Percentiles rank a stretch among this genome's conserved stretches.
Evolutionary conservation across 768 basidiomycete species (phyloP).

Genomic region (Boletus sensibilis): DNA sequence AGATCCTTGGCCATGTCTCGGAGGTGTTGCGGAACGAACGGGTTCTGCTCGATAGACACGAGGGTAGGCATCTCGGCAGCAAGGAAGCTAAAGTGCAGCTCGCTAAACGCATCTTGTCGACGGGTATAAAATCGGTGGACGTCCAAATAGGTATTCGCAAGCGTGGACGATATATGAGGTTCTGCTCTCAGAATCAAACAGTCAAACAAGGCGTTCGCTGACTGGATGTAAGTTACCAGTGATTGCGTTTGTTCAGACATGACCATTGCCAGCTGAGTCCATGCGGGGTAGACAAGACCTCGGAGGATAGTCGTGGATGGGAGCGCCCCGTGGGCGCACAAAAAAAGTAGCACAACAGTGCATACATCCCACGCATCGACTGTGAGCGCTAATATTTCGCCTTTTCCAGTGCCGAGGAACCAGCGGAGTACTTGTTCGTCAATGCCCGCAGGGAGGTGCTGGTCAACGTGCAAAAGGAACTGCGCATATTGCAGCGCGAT

Average conservation of each 20-base stretch:
- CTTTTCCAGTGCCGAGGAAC: conserved; percentile 67
- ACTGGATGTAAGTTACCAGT: conserved; percentile 53
- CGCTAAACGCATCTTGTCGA: conserved; percentile 63
- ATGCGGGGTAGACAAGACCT: conserved; percentile 78
- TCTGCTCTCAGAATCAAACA: conserved; percentile 57
- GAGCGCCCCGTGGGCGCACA: conserved; percentile 65
- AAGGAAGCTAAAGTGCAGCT: conserved; percentile 63
- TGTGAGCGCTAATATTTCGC: conserved; percentile 58
- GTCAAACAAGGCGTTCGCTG: conserved; percentile 63
- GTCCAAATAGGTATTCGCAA: conserved; percentile 56
- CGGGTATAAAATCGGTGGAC: conserved; percentile 69
- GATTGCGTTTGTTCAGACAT: conserved; percentile 38
- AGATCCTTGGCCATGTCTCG: conserved; percentile 50
- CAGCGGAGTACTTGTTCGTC: conserved; percentile 70
- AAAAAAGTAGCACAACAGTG: conserved; percentile 57
- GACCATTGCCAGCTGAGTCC: conserved; percentile 55
- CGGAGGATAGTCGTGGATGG: conserved; percentile 69
- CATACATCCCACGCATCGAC: conserved; percentile 68
- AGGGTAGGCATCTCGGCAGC: conserved; percentile 65
- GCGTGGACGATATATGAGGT: conserved; percentile 36
- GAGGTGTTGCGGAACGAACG: conserved; percentile 47
- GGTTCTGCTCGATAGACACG: conserved; percentile 67
- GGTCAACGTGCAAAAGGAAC: conserved; percentile 72
- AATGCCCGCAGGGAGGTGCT: conserved; percentile 71
- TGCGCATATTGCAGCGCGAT: conserved; percentile 65